phyloP scores from a whole-genome alignment of 169 alveolate genomes.

The Plasmodium falciparum region DNA sequence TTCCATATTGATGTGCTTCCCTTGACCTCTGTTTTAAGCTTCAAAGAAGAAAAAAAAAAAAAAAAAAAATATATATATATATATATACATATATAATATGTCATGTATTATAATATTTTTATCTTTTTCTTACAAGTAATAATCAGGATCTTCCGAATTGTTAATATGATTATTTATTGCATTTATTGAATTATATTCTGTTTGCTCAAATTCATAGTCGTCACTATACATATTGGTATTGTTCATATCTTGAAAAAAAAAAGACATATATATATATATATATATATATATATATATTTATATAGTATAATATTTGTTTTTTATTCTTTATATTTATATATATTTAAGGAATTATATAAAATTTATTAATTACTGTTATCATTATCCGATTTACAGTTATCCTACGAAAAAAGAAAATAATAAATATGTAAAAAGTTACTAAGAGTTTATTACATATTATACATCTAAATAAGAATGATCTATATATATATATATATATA shows the following conservation, averaged over 20 bases:
- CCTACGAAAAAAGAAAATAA: conserved; percentile 25
- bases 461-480: neutral
- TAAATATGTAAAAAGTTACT: neutral
- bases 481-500: neutral
- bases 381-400: conserved; percentile 66
- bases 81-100: neutral
- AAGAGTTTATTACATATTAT: neutral
- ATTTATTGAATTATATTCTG: conserved; percentile 37
- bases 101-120: neutral
- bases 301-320: neutral
- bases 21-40: conserved; percentile 60
- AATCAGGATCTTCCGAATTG: conserved; percentile 71
- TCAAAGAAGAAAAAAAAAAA: conserved; percentile 17
- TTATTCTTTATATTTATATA: too few relatives aligned
- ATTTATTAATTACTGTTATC: conserved; percentile 47
- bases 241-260: conserved; percentile 42
- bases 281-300: neutral
- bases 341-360: neutral
- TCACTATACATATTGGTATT: conserved; percentile 37
- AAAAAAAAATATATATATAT: conserved; percentile 22
- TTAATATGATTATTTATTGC: conserved; percentile 36
- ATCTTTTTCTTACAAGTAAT: conserved; percentile 54
- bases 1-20: conserved; percentile 45
- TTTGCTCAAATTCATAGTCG: conserved; percentile 51
- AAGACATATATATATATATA: neutral